Conservation (phyloP, 148 eudicot species). For the Suaeda aralocaspica region DNA sequence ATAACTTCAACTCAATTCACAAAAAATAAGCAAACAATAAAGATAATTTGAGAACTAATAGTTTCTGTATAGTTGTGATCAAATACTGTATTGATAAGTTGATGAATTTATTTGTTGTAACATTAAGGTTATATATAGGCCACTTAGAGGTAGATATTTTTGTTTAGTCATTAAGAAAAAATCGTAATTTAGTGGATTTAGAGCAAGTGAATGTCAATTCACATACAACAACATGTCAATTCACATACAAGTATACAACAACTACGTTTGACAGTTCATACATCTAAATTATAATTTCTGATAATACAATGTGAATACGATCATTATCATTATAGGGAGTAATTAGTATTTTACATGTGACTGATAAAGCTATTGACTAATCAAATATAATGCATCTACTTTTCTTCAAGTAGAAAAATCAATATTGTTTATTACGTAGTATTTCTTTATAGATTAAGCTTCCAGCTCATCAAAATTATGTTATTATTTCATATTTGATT, state of each 20-base stretch:
- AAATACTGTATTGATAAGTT: neutral
- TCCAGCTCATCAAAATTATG: no score
- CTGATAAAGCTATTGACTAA: no score
- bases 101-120: neutral
- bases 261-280: neutral
- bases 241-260: no score
- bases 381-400: no score
- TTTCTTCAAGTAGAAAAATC: no score
- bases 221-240: neutral
- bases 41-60: neutral
- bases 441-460: no score
- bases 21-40: neutral
- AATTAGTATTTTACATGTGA: no score
- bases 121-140: constrained; percentile 13
- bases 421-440: no score
- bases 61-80: neutral
- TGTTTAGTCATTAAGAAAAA: neutral
- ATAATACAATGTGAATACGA: neutral
- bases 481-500: no score
- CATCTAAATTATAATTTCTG: neutral
- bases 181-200: constrained; percentile 1
- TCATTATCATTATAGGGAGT: no score
- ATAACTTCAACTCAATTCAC: neutral
- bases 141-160: neutral
- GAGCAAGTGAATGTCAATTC: constrained; percentile 1